These are phyloP conservation scores for Chytriomyces hyalinus DNA, from an alignment of 192 early-diverging fungal genomes.

Conservation along the genomic window DNA sequence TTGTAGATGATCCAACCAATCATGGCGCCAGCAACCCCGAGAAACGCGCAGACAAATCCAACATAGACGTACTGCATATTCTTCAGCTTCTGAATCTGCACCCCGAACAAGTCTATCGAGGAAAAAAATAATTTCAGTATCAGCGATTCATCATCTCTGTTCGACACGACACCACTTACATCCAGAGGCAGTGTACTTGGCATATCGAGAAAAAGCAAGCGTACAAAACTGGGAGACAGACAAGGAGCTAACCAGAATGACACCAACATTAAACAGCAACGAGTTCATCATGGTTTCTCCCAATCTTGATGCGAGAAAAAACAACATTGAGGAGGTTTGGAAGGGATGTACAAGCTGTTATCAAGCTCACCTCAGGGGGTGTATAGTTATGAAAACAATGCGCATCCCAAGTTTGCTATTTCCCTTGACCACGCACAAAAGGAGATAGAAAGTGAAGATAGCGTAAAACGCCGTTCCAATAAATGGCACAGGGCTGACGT, in stretches of 20 bases:
- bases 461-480: slow-evolving; percentile 64
- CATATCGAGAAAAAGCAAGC: slow-evolving; percentile 57
- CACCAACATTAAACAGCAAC: slow-evolving; percentile 64
- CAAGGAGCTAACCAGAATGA: slow-evolving; percentile 62
- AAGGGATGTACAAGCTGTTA: not conserved
- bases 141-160: slow-evolving; percentile 11
- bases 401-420: slow-evolving; percentile 62
- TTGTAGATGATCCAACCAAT: slow-evolving; percentile 54
- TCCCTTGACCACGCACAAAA: slow-evolving; percentile 65
- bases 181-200: slow-evolving; percentile 58
- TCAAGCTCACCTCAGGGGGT: slow-evolving; percentile 56
- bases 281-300: slow-evolving; percentile 68
- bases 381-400: slow-evolving; percentile 61
- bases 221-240: slow-evolving; percentile 64
- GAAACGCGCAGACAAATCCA: slow-evolving; percentile 53
- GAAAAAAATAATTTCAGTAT: slow-evolving; percentile 2
- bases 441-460: slow-evolving; percentile 62
- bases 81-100: slow-evolving; percentile 58
- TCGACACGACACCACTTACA: slow-evolving; percentile 39
- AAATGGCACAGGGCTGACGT: slow-evolving; percentile 56
- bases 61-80: slow-evolving; percentile 58
- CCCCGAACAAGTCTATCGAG: slow-evolving; percentile 58
- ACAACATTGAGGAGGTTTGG: slow-evolving; percentile 16
- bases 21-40: slow-evolving; percentile 50
- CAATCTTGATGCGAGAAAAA: slow-evolving; percentile 42